Evolutionary conservation across 1,284 basidiomycete genomes (phyloP).

Genomic region (Trametes sp.): DNA sequence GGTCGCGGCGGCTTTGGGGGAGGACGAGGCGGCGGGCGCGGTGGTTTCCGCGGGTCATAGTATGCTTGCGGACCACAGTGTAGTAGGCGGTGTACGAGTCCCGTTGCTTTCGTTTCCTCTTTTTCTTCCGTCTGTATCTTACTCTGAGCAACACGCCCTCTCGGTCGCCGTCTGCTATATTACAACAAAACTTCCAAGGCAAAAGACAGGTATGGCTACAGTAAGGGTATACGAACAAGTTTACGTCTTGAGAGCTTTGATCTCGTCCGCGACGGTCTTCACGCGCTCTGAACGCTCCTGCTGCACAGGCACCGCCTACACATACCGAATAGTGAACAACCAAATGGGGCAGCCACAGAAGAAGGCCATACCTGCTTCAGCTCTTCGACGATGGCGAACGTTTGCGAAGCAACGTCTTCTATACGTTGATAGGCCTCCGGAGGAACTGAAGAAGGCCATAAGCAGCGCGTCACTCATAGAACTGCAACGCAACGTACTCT

Average conservation of each 20-base stretch:
- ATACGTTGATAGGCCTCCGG: constrained; percentile 36
- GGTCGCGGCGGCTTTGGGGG: constrained; percentile 43
- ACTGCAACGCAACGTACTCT: constrained; percentile 20
- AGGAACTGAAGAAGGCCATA: constrained; percentile 21
- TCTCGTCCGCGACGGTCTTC: constrained; percentile 50
- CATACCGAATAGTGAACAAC: background rate
- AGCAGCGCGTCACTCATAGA: background rate
- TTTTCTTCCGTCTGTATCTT: constrained; percentile 9
- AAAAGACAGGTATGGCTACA: constrained; percentile 28
- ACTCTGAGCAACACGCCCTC: constrained; percentile 2
- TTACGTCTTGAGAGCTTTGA: constrained; percentile 56
- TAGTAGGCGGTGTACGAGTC: constrained; percentile 25
- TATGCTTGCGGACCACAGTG: constrained; percentile 4
- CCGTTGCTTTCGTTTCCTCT: constrained; percentile 11
- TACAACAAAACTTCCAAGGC: constrained; percentile 1
- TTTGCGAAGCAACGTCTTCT: constrained; percentile 33
- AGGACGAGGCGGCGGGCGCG: constrained; percentile 42
- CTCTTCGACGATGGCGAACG: constrained; percentile 52
- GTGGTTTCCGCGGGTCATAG: constrained; percentile 57
- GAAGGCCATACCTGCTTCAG: constrained; percentile 57
- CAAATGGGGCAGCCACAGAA: background rate
- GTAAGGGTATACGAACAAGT: constrained; percentile 17
- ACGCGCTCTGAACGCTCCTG: constrained; percentile 52
- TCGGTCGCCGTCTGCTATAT: background rate
- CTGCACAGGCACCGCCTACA: constrained; percentile 54